These are phyloP conservation scores for Barbarea vulgaris DNA, from an alignment of 345 rosid genomes.

Conservation along the genomic window DNA sequence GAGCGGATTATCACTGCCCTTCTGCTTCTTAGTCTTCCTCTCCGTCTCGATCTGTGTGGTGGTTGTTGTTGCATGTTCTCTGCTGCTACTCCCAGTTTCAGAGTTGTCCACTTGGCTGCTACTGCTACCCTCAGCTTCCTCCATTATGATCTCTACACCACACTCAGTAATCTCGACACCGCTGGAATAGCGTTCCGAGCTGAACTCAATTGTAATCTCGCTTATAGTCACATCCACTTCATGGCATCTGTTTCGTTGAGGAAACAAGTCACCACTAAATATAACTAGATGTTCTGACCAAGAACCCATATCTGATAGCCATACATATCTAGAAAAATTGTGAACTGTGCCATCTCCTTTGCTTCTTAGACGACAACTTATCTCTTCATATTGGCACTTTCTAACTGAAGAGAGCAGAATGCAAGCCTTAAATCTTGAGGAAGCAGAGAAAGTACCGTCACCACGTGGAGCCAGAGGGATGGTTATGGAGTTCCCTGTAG, in stretches of 20 bases:
- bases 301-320: neutral
- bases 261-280: neutral
- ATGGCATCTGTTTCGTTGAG: neutral
- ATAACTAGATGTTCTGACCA: constrained; percentile 8
- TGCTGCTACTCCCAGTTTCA: neutral
- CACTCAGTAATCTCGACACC: constrained; percentile 27
- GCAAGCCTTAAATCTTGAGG: constrained; percentile 2
- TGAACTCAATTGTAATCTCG: neutral
- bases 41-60: no score
- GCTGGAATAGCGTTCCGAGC: no score
- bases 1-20: no score
- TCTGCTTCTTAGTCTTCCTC: no score
- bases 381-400: neutral
- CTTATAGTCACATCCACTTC: neutral
- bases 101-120: neutral
- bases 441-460: neutral
- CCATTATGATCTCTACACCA: neutral
- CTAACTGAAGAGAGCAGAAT: neutral
- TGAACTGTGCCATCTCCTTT: neutral
- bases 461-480: neutral
- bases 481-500: no score
- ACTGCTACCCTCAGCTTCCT: neutral
- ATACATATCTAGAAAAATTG: neutral
- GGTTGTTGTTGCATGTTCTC: no score
- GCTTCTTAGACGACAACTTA: neutral